Base-by-base conservation (phyloP, 176 grass and related monocot genomes). In the Hyparrhenia diplandra region DNA sequence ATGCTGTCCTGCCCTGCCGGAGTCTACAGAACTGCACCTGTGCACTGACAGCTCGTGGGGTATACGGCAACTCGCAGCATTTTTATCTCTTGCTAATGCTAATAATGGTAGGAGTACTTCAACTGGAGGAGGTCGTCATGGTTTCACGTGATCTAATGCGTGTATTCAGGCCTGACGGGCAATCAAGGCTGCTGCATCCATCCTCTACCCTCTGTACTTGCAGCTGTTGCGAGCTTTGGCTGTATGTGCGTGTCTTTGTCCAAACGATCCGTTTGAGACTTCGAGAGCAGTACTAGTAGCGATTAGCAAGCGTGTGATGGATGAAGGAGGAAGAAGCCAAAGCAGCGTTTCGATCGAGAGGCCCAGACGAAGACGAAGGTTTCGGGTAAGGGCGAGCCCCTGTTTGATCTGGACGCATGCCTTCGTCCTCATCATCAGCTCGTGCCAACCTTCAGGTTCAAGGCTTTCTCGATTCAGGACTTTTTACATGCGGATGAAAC, bases 1-100 rank as follows among this genome's bases (percentile, higher is more conserved):
- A 35, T 34, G 69, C 80, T 37, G 27, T 14, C 69, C n/a, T 27
- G 18, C 21, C 74, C 54, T 64, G 65, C 74, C 83, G 51, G 65
- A 71, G 74, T 62, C 42, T 52, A 66, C 30, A 79, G 65, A n/a
- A 39, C 74, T 23, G 27, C 39, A 39, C 55, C n/a, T n/a, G n/a
- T n/a, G n/a, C n/a, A 32, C 31, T 35, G 74, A 60, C 65, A 29
- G 9, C 64, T 46, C 37, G 52, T 37, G 28, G 4, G 31, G 31
- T 2, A 2, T 54, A 63, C 74, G 69, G 67, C 47, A 20, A 64
- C 21, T 13, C 13, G 14, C 30, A 28, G 16, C 14, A n/a, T 77
- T 45, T 59, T 68, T 36, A 27, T 11, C 13, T 37, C 5, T 10
- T 23, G 7, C 11, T 14, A 6, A n/a, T 0, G 20, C 7, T 40